phyloP scores from a whole-genome alignment of 345 rosid species.

The Linum usitatissimum region DNA sequence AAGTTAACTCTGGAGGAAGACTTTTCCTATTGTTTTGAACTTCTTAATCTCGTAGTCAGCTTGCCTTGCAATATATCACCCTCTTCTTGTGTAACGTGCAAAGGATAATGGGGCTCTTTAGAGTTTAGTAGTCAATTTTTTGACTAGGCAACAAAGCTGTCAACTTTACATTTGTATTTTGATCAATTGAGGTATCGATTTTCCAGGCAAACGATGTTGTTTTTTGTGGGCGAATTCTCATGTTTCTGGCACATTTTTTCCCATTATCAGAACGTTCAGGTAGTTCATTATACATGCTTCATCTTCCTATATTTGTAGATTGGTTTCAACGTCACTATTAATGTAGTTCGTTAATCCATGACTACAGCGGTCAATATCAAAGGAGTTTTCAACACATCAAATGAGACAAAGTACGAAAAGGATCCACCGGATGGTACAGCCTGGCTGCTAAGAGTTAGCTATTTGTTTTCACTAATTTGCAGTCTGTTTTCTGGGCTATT shows the following conservation, averaged over 20 bases:
- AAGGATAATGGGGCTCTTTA: neutral
- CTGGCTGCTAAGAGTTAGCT: slow-evolving; percentile 4
- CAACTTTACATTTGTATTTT: slow-evolving; percentile 2
- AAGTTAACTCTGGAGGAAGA: neutral
- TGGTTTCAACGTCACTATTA: slow-evolving; percentile 7
- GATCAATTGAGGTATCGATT: slow-evolving; percentile 18
- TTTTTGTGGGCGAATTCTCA: slow-evolving; percentile 91
- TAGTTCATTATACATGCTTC: slow-evolving; percentile 16
- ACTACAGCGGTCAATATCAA: slow-evolving; percentile 93
- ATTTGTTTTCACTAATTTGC: slow-evolving; percentile 9
- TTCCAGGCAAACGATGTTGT: slow-evolving; percentile 91
- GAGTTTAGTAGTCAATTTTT: neutral
- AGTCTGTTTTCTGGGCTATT: neutral
- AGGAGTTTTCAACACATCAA: slow-evolving; percentile 94
- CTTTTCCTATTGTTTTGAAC: neutral
- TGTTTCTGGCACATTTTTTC: slow-evolving; percentile 93
- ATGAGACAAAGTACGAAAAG: slow-evolving; percentile 87
- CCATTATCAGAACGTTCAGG: slow-evolving; percentile 97
- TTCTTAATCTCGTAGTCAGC: too few species aligned
- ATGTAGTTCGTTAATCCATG: slow-evolving; percentile 14
- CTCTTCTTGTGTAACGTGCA: neutral
- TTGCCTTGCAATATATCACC: neutral
- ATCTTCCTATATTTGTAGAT: slow-evolving; percentile 1
- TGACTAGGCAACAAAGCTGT: neutral
- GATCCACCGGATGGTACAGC: slow-evolving; percentile 69